Conservation (phyloP, 2,329 filamentous ascomycete species). For the Trichoderma arundinaceum region DNA sequence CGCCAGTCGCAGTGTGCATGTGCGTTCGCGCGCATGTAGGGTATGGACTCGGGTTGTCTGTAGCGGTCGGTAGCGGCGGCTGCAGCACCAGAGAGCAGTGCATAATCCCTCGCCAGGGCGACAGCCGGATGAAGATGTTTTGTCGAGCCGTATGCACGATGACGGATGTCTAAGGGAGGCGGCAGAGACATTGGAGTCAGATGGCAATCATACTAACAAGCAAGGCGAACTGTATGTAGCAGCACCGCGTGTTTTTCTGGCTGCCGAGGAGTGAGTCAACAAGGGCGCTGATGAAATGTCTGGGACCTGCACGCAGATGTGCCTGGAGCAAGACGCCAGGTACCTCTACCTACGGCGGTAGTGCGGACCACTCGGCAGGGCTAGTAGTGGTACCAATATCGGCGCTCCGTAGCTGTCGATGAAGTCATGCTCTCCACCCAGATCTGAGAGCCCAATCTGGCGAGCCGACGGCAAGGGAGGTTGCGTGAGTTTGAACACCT, state of each 20-base stretch:
- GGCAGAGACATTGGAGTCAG: conserved; percentile 17
- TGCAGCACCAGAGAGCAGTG: conserved; percentile 12
- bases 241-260: conserved; percentile 13
- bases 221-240: conserved; percentile 11
- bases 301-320: not conserved
- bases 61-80: conserved; percentile 19
- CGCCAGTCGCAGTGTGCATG: not conserved
- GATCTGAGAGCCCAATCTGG: conserved; percentile 3
- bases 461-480: conserved; percentile 9
- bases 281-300: conserved; percentile 10
- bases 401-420: conserved; percentile 15
- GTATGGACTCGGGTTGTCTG: conserved; percentile 10
- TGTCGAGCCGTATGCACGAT: conserved; percentile 15
- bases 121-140: not conserved
- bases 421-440: conserved; percentile 21
- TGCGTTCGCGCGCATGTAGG: conserved; percentile 6
- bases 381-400: conserved; percentile 10
- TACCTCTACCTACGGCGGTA: conserved; percentile 2
- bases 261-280: conserved; percentile 27
- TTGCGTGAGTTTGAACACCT: conserved; percentile 9
- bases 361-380: not conserved
- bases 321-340: conserved; percentile 5
- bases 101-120: conserved; percentile 10
- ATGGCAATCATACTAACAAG: conserved; percentile 6
- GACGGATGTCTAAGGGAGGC: conserved; percentile 10